Percentiles rank a stretch among this genome's conserved stretches.
Conservation (phyloP, 768 basidiomycete genomes). For the Rhodocollybia butyracea region DNA sequence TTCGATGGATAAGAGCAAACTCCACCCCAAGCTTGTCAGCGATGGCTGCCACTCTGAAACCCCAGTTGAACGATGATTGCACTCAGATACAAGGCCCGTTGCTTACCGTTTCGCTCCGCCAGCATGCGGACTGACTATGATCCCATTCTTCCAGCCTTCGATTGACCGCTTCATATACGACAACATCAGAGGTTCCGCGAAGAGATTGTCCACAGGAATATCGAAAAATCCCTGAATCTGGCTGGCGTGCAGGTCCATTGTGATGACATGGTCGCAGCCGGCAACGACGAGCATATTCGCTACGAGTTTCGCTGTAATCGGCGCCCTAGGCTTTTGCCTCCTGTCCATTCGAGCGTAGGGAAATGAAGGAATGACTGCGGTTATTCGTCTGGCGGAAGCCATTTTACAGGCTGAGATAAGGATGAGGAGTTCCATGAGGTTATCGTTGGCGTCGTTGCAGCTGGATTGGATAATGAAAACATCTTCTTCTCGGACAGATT, state of each 20-base stretch:
- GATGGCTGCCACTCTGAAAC: slow-evolving; percentile 81
- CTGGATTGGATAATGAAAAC: slow-evolving; percentile 98
- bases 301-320: slow-evolving; percentile 97
- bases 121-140: slow-evolving; percentile 96
- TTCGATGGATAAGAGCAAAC: slow-evolving; percentile 93
- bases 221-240: slow-evolving; percentile 99
- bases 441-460: slow-evolving; percentile 88
- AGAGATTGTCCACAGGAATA: slow-evolving; percentile 96
- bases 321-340: slow-evolving; percentile 93
- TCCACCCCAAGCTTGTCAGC: slow-evolving; percentile 95
- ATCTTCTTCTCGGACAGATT: slow-evolving; percentile 96
- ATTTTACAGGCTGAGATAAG: slow-evolving; percentile 98
- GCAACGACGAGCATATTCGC: slow-evolving; percentile 98
- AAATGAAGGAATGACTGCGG: slow-evolving; percentile 97
- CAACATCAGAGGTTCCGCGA: slow-evolving; percentile 93
- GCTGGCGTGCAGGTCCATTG: slow-evolving; percentile 97
- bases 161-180: slow-evolving; percentile 88
- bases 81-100: slow-evolving; percentile 8
- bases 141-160: slow-evolving; percentile 78
- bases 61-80: background rate
- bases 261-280: slow-evolving; percentile 97
- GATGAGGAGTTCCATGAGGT: slow-evolving; percentile 97
- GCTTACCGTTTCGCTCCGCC: slow-evolving; percentile 97
- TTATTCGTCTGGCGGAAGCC: slow-evolving; percentile 91
- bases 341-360: slow-evolving; percentile 97